phyloP scores from a whole-genome alignment of 106 monocot genomes.

The Allium sativum region DNA sequence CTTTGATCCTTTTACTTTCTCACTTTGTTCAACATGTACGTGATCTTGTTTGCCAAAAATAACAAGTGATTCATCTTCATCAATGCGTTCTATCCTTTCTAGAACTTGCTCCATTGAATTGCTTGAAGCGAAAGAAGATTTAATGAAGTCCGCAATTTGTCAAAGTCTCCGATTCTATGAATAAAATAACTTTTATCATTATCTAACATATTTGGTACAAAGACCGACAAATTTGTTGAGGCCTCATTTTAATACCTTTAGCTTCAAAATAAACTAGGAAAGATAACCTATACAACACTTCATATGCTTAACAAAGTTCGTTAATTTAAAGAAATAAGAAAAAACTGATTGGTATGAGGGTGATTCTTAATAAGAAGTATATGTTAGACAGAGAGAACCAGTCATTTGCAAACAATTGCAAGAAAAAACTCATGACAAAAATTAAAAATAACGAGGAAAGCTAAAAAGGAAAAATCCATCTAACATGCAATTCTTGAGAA shows the following conservation, averaged over 20 bases:
- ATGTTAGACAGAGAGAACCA: not conserved
- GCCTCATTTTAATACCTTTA: constrained; percentile 17
- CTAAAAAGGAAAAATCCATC: constrained; percentile 35
- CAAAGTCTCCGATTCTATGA: no score
- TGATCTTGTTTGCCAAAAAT: no score
- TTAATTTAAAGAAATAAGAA: not conserved
- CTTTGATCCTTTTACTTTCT: no score
- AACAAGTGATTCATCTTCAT: no score
- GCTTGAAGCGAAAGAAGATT: no score
- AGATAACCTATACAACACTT: constrained; percentile 22
- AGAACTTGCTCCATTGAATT: no score
- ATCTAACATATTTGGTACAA: no score
- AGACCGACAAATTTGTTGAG: no score
- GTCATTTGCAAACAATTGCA: constrained; percentile 7
- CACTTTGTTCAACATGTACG: no score
- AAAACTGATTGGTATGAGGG: constrained; percentile 15
- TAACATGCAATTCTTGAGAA: constrained; percentile 16
- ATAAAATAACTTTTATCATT: no score
- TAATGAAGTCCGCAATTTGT: no score
- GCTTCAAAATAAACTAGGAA: constrained; percentile 29
- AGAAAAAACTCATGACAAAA: constrained; percentile 21
- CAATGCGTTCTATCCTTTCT: no score
- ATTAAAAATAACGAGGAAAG: constrained; percentile 3
- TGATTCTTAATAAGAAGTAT: constrained; percentile 13
- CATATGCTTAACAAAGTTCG: constrained; percentile 3